Evolutionary conservation across 1,139 yeast species (phyloP), one percentile per base, ranked within the genome.

Genomic region (Zygosaccharomyces pseudobailii): DNA sequence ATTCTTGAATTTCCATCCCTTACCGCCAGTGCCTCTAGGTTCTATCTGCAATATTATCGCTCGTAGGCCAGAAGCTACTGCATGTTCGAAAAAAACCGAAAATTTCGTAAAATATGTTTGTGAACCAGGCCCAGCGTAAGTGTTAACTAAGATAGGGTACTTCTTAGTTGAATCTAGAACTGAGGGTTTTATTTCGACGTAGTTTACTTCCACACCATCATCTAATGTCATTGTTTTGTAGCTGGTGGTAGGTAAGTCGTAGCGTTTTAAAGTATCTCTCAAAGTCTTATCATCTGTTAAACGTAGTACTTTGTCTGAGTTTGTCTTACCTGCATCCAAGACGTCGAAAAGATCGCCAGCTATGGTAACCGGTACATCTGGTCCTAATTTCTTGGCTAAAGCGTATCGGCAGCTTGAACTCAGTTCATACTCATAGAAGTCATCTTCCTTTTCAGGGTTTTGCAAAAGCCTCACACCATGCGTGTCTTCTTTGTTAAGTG

Each of bases 51-150:
- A 75, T 0, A 90, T 88, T 30, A 92, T 76, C 0, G 88, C 84
- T 58, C 86, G 83, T 46, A 86, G 68, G 3, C 78, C 71, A 0
- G 95, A 80, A 10, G 87, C 78, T 1, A 84, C 76, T 7, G 84
- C 74, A 40, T 84, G 84, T 59, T 85, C 86, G 64, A 87, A 87
- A 33, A 79, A 85, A 37, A 83, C 67, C 1, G 66, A 62, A 55
- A 76, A 84, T 35, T 71, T 61, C 47, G 83, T 76, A 39, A 71
- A 75, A 4, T 84, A 84, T 28, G 79, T 76, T 62, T 85, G 92
- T 0, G 96, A 84, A 0, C 95, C 96, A 0, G 99, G 99, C 0
- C 97, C 98, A 3, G 96, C 97, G 64, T 92, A 92, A 4, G 83
- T 87, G 56, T 81, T 82, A 23, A 90, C 95, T 48, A 92, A 67